Evolutionary conservation across 257 asterid genomes (phyloP).

Genomic region (Gentiana straminea): DNA sequence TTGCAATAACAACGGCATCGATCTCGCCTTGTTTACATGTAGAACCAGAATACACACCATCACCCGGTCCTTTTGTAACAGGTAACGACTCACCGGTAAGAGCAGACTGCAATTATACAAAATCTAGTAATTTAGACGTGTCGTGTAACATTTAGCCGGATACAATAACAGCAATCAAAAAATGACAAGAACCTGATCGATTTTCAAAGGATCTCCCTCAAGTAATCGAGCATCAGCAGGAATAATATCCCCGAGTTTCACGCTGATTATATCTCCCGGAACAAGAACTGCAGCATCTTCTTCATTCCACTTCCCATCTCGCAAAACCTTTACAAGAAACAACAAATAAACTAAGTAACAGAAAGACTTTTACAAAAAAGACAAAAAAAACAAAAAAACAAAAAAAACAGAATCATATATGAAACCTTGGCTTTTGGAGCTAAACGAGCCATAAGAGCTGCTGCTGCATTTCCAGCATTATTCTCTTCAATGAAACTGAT

Average conservation of each 20-base stretch:
- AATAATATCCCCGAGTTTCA: conserved; percentile 67
- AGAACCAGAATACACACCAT: conserved; percentile 70
- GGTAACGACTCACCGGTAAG: conserved; percentile 83
- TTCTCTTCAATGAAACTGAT: conserved; percentile 69
- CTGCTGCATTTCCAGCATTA: conserved; percentile 74
- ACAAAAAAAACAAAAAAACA: too few species aligned
- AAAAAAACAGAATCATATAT: too few species aligned
- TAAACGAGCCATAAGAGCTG: conserved; percentile 63
- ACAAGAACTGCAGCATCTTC: conserved; percentile 70
- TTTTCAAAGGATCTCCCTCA: conserved; percentile 74
- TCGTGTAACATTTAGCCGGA: too few species aligned
- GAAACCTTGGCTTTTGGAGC: conserved; percentile 59
- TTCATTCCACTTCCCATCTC: conserved; percentile 74
- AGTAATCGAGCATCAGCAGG: conserved; percentile 84
- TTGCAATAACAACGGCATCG: conserved; percentile 74
- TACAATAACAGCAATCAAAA: too few species aligned
- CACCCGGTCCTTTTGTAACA: conserved; percentile 45
- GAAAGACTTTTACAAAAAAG: too few species aligned
- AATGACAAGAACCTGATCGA: conserved; percentile 41
- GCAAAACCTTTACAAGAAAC: conserved; percentile 27
- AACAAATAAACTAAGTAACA: too few species aligned
- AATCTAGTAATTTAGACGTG: too few species aligned
- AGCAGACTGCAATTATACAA: conserved; percentile 37
- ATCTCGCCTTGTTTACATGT: conserved; percentile 87
- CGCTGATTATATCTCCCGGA: conserved; percentile 73